Evolutionary conservation across 164 flowering plant species (phyloP).

Genomic region (Vitis riparia): DNA sequence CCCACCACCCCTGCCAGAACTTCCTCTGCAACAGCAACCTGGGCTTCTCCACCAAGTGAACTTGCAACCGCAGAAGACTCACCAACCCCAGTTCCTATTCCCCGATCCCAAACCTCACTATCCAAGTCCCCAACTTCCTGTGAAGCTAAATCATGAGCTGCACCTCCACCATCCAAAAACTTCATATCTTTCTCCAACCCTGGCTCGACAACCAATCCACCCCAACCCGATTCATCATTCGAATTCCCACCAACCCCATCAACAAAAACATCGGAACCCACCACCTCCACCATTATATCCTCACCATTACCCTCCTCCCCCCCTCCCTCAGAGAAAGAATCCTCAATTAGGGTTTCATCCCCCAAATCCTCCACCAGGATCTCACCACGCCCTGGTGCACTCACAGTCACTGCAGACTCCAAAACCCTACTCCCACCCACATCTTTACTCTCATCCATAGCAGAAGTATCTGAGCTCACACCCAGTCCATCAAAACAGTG

Average conservation of each 20-base stretch:
- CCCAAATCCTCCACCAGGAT: conserved; percentile 10
- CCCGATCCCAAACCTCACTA: neutral
- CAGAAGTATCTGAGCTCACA: conserved; percentile 13
- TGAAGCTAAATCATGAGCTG: neutral
- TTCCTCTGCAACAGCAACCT: conserved; percentile 3
- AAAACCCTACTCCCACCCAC: conserved; percentile 15
- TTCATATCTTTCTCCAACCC: conserved; percentile 10
- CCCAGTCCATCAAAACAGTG: conserved; percentile 3
- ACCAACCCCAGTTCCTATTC: neutral
- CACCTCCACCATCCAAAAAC: conserved; percentile 3
- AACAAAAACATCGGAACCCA: conserved; percentile 34
- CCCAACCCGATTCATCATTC: conserved; percentile 9
- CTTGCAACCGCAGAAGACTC: neutral
- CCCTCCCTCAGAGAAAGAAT: conserved; percentile 5
- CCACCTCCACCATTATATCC: conserved; percentile 34
- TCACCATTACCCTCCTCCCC: conserved; percentile 19
- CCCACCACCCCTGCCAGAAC: neutral
- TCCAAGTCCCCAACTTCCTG: neutral
- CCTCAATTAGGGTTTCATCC: conserved; percentile 10
- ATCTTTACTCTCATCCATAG: conserved; percentile 37
- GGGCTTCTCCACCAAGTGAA: conserved; percentile 7
- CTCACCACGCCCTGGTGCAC: conserved; percentile 7
- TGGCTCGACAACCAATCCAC: neutral
- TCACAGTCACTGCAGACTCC: conserved; percentile 18
- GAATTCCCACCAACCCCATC: conserved; percentile 19